Evolutionary conservation across 192 early-diverging fungal genomes (phyloP), one percentile per base, ranked within the genome.

Genomic region (Phycomyces nitens): DNA sequence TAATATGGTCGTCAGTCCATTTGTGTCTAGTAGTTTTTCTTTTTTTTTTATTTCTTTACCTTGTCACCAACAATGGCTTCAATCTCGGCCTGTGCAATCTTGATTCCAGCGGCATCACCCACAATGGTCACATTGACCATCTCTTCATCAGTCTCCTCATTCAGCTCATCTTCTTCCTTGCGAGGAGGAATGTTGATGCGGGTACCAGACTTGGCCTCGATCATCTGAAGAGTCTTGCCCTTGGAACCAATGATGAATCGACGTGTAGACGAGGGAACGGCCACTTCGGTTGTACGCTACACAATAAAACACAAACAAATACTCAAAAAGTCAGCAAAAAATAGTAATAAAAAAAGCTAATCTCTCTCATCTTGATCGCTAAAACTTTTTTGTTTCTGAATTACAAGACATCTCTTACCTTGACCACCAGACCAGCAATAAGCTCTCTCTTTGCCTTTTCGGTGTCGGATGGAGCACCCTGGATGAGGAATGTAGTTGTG

Each of bases 41-140:
- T 12, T 51, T 56, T 18, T 57, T 53, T 16, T 50, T 47, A 34
- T 41, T 20, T n/a, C n/a, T 67, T 47, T 71, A 87, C 89, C 77
- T 82, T 85, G 79, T 86, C 82, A 29, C 82, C 79, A 21, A 94
- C 90, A 53, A 93, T 81, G 24, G 75, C 79, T 56, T 94, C 85
- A 44, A 99, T 93, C 62, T 90, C 89, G 51, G 87, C 86, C 63
- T 89, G 88, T 43, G 97, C 97, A 22, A 89, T 77, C 55, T 80
- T 78, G 44, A 98, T 89, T 38, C 93, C 91, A 23, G 85, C 81
- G 41, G 68, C 77, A 78, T 96, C 92, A 58, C 97, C 97, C 34
- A 84, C 88, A 60, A 99, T 89, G 53, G 80, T 83, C 29, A 94
- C 78, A 34, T 70, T 70, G 15, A 88, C 86, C 24, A 76, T 79